These are phyloP conservation scores for Raphanus raphanistrum DNA, from an alignment of 345 rosid species.

Conservation along the genomic window DNA sequence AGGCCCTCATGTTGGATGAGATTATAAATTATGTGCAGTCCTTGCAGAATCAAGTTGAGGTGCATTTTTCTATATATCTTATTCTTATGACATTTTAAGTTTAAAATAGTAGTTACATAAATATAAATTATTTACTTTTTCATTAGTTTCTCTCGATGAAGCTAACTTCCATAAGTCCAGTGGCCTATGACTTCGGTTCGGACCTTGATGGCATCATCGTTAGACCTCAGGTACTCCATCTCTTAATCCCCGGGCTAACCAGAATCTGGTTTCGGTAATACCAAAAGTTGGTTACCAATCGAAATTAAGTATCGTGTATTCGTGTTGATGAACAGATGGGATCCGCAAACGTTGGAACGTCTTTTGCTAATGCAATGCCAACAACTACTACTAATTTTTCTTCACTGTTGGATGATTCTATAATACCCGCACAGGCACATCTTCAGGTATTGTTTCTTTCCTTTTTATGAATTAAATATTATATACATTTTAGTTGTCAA, in stretches of 20 bases:
- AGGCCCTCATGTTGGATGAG: conserved; percentile 86
- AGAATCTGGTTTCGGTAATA: neutral
- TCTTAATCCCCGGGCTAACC: neutral
- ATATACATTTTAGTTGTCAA: neutral
- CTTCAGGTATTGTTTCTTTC: conserved; percentile 10
- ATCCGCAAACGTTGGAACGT: conserved; percentile 44
- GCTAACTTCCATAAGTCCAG: conserved; percentile 63
- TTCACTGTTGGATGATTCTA: conserved; percentile 36
- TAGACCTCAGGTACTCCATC: conserved; percentile 52
- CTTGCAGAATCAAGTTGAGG: conserved; percentile 77
- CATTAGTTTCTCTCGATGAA: conserved; percentile 73
- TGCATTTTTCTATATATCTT: conserved; percentile 8
- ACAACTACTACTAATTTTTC: conserved; percentile 33
- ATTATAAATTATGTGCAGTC: conserved; percentile 76
- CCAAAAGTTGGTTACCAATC: neutral
- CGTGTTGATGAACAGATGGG: conserved; percentile 24
- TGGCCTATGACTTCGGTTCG: conserved; percentile 61
- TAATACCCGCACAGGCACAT: conserved; percentile 39
- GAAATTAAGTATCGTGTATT: neutral
- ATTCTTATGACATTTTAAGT: neutral
- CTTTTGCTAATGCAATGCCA: conserved; percentile 43
- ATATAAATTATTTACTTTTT: neutral
- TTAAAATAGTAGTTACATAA: neutral
- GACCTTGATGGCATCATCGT: conserved; percentile 50
- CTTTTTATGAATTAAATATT: neutral